phyloP scores from a whole-genome alignment of 495 filamentous ascomycete genomes.

The Penicillium malachiteum region DNA sequence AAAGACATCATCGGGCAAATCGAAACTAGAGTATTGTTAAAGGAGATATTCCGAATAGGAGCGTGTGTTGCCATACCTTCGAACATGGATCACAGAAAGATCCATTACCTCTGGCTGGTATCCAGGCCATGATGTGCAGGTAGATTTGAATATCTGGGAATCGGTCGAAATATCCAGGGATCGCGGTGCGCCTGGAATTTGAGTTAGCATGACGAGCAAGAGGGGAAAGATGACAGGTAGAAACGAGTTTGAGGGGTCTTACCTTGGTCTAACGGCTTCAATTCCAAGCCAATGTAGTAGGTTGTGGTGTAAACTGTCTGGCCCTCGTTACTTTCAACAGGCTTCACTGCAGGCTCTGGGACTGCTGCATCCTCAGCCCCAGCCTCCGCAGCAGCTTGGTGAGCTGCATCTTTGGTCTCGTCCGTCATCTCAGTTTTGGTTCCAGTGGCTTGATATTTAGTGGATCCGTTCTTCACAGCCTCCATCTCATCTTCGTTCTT shows the following conservation, averaged over 20 bases:
- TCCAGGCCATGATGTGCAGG: constrained; percentile 63
- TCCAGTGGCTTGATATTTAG: constrained; percentile 64
- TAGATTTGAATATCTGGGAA: constrained; percentile 70
- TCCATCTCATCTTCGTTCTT: constrained; percentile 67
- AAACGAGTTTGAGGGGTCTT: constrained; percentile 18
- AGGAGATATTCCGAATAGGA: constrained; percentile 6
- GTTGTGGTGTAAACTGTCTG: constrained; percentile 77
- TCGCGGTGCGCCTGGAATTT: constrained; percentile 45
- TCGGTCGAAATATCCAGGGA: constrained; percentile 66
- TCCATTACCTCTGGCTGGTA: constrained; percentile 65
- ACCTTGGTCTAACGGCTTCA: constrained; percentile 38
- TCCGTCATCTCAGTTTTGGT: constrained; percentile 60
- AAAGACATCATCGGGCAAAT: constrained; percentile 89
- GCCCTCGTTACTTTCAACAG: constrained; percentile 15
- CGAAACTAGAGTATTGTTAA: constrained; percentile 54
- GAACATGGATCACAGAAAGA: constrained; percentile 69
- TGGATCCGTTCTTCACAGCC: constrained; percentile 67
- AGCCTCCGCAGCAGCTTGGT: constrained; percentile 48
- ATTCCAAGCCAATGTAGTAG: constrained; percentile 82
- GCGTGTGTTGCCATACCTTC: constrained; percentile 59
- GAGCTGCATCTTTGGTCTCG: constrained; percentile 54
- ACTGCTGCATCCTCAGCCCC: constrained; percentile 46
- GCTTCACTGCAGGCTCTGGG: constrained; percentile 26
- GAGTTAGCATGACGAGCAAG: constrained; percentile 14
- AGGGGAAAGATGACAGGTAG: constrained; percentile 5